Conservation (phyloP, 2,329 filamentous ascomycete species). For the Calonectria montana region DNA sequence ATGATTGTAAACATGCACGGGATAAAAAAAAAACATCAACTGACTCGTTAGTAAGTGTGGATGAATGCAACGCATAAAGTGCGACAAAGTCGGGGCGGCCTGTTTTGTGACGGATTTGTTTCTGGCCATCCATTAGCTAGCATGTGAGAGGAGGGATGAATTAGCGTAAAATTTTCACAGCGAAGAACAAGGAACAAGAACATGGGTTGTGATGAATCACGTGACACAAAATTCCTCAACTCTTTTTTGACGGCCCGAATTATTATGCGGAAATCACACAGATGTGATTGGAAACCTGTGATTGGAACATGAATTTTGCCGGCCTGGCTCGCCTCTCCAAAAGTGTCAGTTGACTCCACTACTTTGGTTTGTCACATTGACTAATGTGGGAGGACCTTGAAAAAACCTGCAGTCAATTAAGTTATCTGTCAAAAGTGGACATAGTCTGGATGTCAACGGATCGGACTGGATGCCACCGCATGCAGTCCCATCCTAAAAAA, state of each 20-base stretch:
- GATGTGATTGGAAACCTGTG: not conserved
- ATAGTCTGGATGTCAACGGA: constrained; percentile 2
- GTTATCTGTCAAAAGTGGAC: constrained; percentile 14
- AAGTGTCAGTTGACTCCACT: not conserved
- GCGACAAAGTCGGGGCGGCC: too few species aligned
- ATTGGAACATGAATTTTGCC: not conserved
- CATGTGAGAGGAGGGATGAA: not conserved
- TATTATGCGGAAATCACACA: too few species aligned
- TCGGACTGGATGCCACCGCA: constrained; percentile 15
- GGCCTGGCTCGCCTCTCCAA: not conserved
- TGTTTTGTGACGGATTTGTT: not conserved
- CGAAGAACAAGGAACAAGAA: not conserved
- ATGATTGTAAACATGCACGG: not conserved
- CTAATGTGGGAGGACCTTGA: constrained; percentile 6
- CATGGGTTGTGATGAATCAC: not conserved
- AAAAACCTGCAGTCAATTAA: constrained; percentile 22
- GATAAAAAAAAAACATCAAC: not conserved
- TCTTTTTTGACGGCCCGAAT: too few species aligned
- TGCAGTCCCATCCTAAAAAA: constrained; percentile 5
- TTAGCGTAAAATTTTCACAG: not conserved
- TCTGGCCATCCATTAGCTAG: not conserved
- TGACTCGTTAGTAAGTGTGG: too few species aligned
- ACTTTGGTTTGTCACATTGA: not conserved
- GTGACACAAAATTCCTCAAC: not conserved
- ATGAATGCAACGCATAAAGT: not conserved